A percentile compares a stretch with the other conserved stretches of the same genome.
These are phyloP conservation scores for Arthroderma uncinatum DNA, from an alignment of 2,329 filamentous ascomycete species.

Conservation along the genomic window DNA sequence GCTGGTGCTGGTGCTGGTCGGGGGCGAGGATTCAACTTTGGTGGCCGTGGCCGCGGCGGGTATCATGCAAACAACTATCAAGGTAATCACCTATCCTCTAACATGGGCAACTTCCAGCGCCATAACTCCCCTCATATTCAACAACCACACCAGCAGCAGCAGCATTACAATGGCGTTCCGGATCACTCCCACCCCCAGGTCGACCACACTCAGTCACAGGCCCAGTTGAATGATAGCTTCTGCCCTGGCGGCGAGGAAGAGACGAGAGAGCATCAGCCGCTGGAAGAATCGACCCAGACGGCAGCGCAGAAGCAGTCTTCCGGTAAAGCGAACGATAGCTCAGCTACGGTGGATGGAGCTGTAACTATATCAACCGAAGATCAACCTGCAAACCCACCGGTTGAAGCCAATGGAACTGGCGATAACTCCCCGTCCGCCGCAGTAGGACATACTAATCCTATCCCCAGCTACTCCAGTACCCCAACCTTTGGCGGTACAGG, in stretches of 20 bases:
- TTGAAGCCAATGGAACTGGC: not conserved
- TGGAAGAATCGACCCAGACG: constrained; percentile 7
- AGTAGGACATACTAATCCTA: not conserved
- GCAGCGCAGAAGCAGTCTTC: not conserved
- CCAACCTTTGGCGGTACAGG: not conserved
- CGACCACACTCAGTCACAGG: not conserved
- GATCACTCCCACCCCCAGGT: not conserved
- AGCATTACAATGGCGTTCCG: not conserved
- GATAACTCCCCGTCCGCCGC: not conserved
- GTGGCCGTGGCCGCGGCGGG: constrained; percentile 30
- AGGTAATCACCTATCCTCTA: constrained; percentile 28
- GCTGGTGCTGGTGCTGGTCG: constrained; percentile 38
- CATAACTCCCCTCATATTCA: constrained; percentile 23
- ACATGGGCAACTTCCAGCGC: constrained; percentile 24
- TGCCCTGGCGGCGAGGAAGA: constrained; percentile 27
- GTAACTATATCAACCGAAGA: not conserved
- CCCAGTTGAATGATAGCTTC: constrained; percentile 22
- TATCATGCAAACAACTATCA: constrained; percentile 23
- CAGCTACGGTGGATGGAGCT: not conserved
- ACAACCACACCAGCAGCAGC: constrained; percentile 14
- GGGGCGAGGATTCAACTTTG: constrained; percentile 47
- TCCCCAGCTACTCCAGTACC: constrained; percentile 3
- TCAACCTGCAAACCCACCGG: not conserved
- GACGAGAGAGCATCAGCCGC: constrained; percentile 20
- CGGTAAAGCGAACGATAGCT: not conserved